Base-by-base conservation (phyloP, 2,329 filamentous ascomycete genomes). In the Boeremia lycopersici region DNA sequence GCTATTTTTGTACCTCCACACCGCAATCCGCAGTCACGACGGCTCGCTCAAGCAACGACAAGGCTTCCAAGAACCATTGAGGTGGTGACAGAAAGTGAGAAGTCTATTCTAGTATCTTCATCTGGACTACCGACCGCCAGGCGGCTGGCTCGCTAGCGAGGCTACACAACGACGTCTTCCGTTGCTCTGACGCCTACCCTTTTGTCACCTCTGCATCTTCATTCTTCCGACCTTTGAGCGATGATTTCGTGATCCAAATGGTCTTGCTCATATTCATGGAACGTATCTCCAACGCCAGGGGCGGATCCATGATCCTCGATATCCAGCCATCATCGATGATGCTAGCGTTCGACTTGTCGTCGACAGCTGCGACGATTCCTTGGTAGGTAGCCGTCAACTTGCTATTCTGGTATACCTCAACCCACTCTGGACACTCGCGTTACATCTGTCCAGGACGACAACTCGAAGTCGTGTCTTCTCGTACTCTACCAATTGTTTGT, bases 401-500 rank as follows among this genome's bases (percentile, higher is more conserved):
- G 34, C 7, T 25, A 5, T 23, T 10, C 13, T 11, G 4, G 26
- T 48, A 33, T 2, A 47, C 25, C 25, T 47, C n/a, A 6, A 54
- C 25, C 48, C 54, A 63, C 26, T 58, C 59, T 4, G 59, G 57
- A 13, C 38, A 55, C n/a, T 45, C 23, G 2, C 50, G 48, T 34
- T 45, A 29, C 61, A 62, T 64, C 42, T 64, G 54, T 28, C 59
- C 59, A 62, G 6, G 34, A 56, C 59, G 23, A 53, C 50, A n/a
- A 30, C 8, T 3, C 53, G 40, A 9, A 59, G 31, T n/a, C 34
- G 31, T 5, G 53, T 59, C 45, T 57, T 48, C 45, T 60, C 57
- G 13, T 56, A 48, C 13, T 56, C 43, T 12, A 57, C 47, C 23
- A 47, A 31, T 10, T 33, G 29, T 19, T 36, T 15, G 15, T 30